Evolutionary conservation across 106 monocot genomes (phyloP), one percentile per base, ranked within the genome.

Genomic region (Dendrobium huoshanense): DNA sequence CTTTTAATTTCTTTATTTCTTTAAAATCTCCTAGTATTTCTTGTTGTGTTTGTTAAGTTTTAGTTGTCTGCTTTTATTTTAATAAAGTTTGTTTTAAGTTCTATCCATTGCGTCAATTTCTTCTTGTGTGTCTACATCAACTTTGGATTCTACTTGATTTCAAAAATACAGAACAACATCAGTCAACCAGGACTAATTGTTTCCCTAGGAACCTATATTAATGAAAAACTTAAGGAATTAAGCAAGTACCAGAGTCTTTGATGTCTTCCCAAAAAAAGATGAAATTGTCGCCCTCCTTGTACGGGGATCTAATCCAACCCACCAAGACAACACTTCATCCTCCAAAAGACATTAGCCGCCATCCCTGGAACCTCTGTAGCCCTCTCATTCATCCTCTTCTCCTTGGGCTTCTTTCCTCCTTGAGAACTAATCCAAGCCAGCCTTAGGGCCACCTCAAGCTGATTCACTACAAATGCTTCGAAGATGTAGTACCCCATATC

Each of bases 251-350:
- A 96, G 80, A 73, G 78, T 47, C 55, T 75, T 84, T 17, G 91
- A 84, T 9, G 86, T 82, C 78, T 94, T 94, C 68, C 85, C 84
- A 0, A 92, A 80, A 68, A 94, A 89, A 42, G 84, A 51, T 4
- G 77, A 37, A 56, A 84, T 67, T 24, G 91, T 79, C 9, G 74
- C 85, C 82, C 78, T 87, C 80, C 91, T 89, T 18, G 51, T 20
- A 58, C 80, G 80, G 5, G 82, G 80, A 79, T 91, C 89, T 78
- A 92, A 83, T 54, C 83, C 85, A 27, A 51, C 55, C 94, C 94
- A 98, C 97, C 97, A 47, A 92, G n/a, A 80, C 92, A 92, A 47
- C 97, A 88, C 55, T 91, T 98, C 81, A 91, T 92, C 92, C 97
- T 92, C 97, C 94, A 92, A 81, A 91, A 98, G 1, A 75, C 86